Base-by-base conservation (phyloP, 1,284 basidiomycete genomes). In the Microbotryum scabiosae region DNA sequence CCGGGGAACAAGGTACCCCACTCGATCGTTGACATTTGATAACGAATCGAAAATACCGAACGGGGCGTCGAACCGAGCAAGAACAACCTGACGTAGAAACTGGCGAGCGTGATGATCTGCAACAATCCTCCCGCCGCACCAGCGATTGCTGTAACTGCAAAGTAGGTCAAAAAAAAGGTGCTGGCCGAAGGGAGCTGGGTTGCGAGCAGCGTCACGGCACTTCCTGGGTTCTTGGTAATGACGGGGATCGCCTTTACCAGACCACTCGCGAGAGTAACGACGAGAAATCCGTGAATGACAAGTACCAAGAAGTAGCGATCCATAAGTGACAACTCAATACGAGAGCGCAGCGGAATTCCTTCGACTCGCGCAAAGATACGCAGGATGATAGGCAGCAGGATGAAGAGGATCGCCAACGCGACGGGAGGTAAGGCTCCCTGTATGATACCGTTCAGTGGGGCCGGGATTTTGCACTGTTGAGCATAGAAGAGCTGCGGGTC, bases 11-110 rank as follows among this genome's bases (percentile, higher is more conserved):
- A 45, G 0, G 90, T 91, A 16, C 94, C 94, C 88, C 90, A 97
- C 0, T 82, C 78, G 1, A 87, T 84, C 26, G 76, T 79, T 30
- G 81, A 75, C 50, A 84, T 79, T 30, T 79, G 81, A 72, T 85
- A 88, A 74, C 88, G 88, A 59, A 90, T 86, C 49, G 79, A 76
- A 72, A 84, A 90, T 14, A 91, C 79, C 18, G 85, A 84, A 32
- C 94, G 84, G n/a, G 94, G 92, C 0, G 93, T 97, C 63, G 86
- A 88, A 21, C 88, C 90, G 8, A 92, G 82, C 50, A 97, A 76
- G 75, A 86, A 80, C 25, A 90, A 77, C 75, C 88, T 91, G 70
- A 94, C 84, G 72, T 91, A 89, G 79, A 90, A 92, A 61, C 97
- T 74, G 28, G 85, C 75, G 51, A 92, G 79, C 1, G 84, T 79